These are phyloP conservation scores for Obba rivulosa DNA, from an alignment of 768 basidiomycete species.

Conservation along the genomic window DNA sequence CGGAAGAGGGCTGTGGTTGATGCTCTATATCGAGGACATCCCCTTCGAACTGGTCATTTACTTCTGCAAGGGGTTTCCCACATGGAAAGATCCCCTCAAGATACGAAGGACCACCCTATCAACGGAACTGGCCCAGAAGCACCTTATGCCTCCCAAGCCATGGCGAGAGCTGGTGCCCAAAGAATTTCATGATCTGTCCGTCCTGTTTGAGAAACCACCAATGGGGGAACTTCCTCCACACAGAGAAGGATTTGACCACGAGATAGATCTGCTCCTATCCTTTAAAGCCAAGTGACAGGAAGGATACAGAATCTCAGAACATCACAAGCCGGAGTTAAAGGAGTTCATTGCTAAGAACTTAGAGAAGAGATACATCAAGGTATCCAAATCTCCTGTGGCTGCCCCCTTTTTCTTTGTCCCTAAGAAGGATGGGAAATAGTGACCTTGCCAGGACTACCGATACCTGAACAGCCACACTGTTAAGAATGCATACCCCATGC, in stretches of 20 bases:
- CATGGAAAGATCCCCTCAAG: not conserved
- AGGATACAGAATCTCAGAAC: slow-evolving; percentile 11
- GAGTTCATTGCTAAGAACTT: slow-evolving; percentile 19
- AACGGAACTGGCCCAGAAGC: not conserved
- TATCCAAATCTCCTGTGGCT: slow-evolving; percentile 16
- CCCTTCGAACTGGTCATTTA: not conserved
- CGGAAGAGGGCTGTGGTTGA: slow-evolving; percentile 11
- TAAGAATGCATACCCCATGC: too few species aligned
- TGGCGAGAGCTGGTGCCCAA: slow-evolving; percentile 1
- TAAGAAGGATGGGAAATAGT: slow-evolving; percentile 24
- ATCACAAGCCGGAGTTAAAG: slow-evolving; percentile 11
- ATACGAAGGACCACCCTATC: not conserved
- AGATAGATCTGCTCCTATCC: slow-evolving; percentile 26
- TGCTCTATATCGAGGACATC: slow-evolving; percentile 4
- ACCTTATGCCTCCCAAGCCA: not conserved
- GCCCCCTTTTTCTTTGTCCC: slow-evolving; percentile 26
- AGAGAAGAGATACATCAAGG: slow-evolving; percentile 14
- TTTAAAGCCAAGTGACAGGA: slow-evolving; percentile 12
- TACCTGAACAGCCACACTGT: too few species aligned
- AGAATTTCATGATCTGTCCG: slow-evolving; percentile 19
- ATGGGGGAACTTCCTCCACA: slow-evolving; percentile 24
- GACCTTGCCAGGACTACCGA: slow-evolving; percentile 13
- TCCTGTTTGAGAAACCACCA: slow-evolving; percentile 21
- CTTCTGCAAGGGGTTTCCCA: not conserved
- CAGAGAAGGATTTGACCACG: slow-evolving; percentile 27